These are phyloP conservation scores for Juglanconis sp. DNA, from an alignment of 2,329 filamentous ascomycete genomes.

Conservation along the genomic window DNA sequence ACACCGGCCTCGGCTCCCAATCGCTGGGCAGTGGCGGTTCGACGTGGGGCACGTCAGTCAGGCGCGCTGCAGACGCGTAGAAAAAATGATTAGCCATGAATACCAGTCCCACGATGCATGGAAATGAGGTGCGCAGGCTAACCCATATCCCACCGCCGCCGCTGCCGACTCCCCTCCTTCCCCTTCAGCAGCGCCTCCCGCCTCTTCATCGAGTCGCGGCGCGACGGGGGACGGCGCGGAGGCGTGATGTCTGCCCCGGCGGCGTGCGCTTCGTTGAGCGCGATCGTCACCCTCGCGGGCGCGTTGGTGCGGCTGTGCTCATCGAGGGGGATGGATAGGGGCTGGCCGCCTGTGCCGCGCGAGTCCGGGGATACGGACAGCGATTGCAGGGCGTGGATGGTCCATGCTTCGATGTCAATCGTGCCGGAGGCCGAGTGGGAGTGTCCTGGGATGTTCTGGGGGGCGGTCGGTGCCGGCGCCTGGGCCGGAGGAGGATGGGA, in stretches of 20 bases:
- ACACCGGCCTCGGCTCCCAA: conserved; percentile 78
- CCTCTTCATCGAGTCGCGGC: conserved; percentile 53
- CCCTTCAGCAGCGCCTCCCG: conserved; percentile 81
- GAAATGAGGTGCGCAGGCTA: conserved; percentile 25
- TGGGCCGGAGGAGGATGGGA: neutral
- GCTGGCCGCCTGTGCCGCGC: conserved; percentile 52
- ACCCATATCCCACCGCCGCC: conserved; percentile 96
- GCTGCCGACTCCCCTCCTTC: conserved; percentile 82
- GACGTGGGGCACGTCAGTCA: conserved; percentile 81
- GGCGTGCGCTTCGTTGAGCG: conserved; percentile 18
- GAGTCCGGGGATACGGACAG: conserved; percentile 53
- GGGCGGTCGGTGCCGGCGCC: conserved; percentile 4
- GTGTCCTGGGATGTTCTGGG: conserved; percentile 22
- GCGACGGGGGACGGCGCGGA: conserved; percentile 43
- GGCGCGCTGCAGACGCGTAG: conserved; percentile 60
- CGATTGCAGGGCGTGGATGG: conserved; percentile 53
- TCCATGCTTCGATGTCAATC: conserved; percentile 67
- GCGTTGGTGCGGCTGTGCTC: conserved; percentile 35
- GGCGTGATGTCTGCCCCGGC: conserved; percentile 27
- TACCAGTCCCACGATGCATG: neutral
- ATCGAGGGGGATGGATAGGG: conserved; percentile 75
- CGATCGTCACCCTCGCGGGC: conserved; percentile 22
- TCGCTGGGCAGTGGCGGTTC: conserved; percentile 79
- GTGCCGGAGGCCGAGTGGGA: conserved; percentile 29
- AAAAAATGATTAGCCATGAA: neutral